phyloP scores from a whole-genome alignment of 2,329 filamentous ascomycete genomes.

The Aspergillus arachidicola region DNA sequence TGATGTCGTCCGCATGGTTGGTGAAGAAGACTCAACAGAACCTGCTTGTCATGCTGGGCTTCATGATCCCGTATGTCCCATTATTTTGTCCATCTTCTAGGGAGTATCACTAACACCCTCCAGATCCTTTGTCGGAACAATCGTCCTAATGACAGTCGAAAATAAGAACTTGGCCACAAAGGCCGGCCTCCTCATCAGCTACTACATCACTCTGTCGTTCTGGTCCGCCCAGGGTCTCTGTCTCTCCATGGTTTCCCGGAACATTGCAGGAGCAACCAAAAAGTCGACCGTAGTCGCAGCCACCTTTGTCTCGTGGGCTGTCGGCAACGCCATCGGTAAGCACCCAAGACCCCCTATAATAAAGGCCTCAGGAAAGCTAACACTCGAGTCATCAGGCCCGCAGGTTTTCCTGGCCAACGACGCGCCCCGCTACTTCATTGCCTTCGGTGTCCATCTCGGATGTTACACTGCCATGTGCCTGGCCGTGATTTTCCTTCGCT shows the following conservation, averaged over 20 bases:
- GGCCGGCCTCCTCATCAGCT: slow-evolving; percentile 69
- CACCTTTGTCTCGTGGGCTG: slow-evolving; percentile 71
- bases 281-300: slow-evolving; percentile 68
- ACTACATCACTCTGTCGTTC: slow-evolving; percentile 77
- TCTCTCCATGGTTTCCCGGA: slow-evolving; percentile 69
- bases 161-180: slow-evolving; percentile 61
- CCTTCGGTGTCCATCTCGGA: slow-evolving; percentile 69
- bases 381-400: slow-evolving; percentile 47
- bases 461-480: slow-evolving; percentile 66
- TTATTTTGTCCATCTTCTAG: background rate
- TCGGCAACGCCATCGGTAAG: slow-evolving; percentile 66
- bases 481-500: slow-evolving; percentile 60
- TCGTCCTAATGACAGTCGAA: slow-evolving; percentile 69
- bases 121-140: slow-evolving; percentile 70
- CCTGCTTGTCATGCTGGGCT: slow-evolving; percentile 65
- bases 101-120: background rate
- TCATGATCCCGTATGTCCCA: slow-evolving; percentile 62
- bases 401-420: slow-evolving; percentile 66
- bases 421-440: slow-evolving; percentile 67
- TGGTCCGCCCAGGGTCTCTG: slow-evolving; percentile 72
- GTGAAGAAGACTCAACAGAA: slow-evolving; percentile 72
- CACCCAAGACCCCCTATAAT: background rate
- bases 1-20: slow-evolving; percentile 67
- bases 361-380: background rate
- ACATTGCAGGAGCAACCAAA: slow-evolving; percentile 74